Percentiles rank a stretch among this genome's conserved stretches.
Evolutionary conservation across 2,329 filamentous ascomycete genomes (phyloP).

Genomic region (Teratosphaeria zuluensis): DNA sequence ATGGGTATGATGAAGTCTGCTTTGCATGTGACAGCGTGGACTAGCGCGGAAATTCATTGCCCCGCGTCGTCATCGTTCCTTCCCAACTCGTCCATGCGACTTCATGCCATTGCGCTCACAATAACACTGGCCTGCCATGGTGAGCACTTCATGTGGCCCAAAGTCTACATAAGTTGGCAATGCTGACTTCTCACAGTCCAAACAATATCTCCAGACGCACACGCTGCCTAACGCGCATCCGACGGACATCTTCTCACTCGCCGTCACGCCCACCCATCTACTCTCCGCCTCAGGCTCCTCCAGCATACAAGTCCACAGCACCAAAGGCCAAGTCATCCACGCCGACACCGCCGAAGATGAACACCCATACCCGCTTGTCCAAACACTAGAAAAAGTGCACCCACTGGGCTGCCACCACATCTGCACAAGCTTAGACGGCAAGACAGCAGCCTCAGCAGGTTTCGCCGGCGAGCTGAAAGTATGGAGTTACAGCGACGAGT

Average conservation of each 20-base stretch:
- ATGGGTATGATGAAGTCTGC: too few relatives aligned
- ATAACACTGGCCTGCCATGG: too few relatives aligned
- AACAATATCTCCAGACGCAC: constrained; percentile 93
- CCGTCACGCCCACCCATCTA: constrained; percentile 38
- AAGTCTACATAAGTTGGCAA: not conserved
- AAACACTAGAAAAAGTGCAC: constrained; percentile 73
- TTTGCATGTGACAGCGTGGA: too few relatives aligned
- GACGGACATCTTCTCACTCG: constrained; percentile 28
- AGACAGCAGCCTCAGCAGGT: constrained; percentile 68
- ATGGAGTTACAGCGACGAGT: constrained; percentile 52
- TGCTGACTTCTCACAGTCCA: constrained; percentile 46
- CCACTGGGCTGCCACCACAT: constrained; percentile 87
- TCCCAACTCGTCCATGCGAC: too few relatives aligned
- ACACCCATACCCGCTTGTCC: constrained; percentile 58
- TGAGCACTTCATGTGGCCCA: too few relatives aligned
- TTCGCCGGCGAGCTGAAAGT: constrained; percentile 84
- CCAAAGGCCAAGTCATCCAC: constrained; percentile 33
- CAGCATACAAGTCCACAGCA: constrained; percentile 70
- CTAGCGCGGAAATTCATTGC: too few relatives aligned
- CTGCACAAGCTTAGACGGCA: constrained; percentile 58
- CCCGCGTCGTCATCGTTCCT: too few relatives aligned
- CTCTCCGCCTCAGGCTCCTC: constrained; percentile 81
- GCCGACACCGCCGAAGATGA: constrained; percentile 38
- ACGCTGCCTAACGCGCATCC: constrained; percentile 60
- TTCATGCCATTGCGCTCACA: too few relatives aligned